Percentiles rank a stretch among this genome's conserved stretches.
Conservation (phyloP, 1,139 yeast genomes). For the Entelexis paramagnoliae region DNA sequence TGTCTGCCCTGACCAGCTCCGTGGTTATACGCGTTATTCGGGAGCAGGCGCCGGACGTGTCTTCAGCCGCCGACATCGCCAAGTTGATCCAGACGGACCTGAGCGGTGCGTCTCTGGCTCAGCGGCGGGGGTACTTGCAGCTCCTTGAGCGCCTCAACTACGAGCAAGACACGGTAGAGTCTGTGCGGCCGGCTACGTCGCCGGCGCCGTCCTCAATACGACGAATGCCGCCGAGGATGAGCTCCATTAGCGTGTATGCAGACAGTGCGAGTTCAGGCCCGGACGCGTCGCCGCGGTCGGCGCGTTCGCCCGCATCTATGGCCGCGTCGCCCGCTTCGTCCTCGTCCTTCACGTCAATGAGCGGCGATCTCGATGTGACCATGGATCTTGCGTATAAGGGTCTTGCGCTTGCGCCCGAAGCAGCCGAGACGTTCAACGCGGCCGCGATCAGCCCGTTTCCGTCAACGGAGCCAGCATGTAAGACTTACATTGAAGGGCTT, state of each 20-base stretch:
- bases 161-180: slow-evolving; percentile 7
- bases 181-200: slow-evolving; percentile 1
- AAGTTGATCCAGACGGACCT: slow-evolving; percentile 4
- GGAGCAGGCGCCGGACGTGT: neutral
- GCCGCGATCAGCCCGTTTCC: slow-evolving; percentile 5
- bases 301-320: neutral
- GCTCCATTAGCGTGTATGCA: neutral
- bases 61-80: slow-evolving; percentile 8
- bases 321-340: neutral
- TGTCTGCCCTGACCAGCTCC: neutral
- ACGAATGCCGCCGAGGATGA: neutral
- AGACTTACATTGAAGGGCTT: neutral
- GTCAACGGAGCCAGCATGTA: neutral
- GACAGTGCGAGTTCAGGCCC: neutral
- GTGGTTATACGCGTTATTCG: neutral
- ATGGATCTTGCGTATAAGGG: neutral
- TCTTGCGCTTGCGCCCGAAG: neutral
- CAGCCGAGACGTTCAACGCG: neutral
- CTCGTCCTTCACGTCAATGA: neutral
- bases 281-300: neutral
- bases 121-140: slow-evolving; percentile 5
- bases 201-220: neutral
- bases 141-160: slow-evolving; percentile 5
- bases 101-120: slow-evolving; percentile 5
- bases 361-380: neutral